phyloP scores from a whole-genome alignment of 495 filamentous ascomycete genomes.

The Jackrogersella minutella region DNA sequence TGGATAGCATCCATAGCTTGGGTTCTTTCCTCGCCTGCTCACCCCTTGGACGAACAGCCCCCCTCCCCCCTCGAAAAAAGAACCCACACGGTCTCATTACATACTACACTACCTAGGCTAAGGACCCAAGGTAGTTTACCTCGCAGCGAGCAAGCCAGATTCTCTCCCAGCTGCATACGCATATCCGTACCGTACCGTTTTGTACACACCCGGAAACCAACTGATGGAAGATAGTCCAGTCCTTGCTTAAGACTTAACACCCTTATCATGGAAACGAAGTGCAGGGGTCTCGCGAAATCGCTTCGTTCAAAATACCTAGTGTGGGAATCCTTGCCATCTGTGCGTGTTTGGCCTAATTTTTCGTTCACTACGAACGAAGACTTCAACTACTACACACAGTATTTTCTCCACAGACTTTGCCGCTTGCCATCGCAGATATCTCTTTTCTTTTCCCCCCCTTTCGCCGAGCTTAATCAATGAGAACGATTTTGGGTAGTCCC shows the following conservation, averaged over 20 bases:
- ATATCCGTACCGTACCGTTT: constrained; percentile 22
- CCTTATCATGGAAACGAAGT: constrained; percentile 37
- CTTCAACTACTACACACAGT: constrained; percentile 29
- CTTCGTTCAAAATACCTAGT: constrained; percentile 17
- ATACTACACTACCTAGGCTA: background rate
- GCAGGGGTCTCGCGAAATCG: constrained; percentile 34
- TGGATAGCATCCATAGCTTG: constrained; percentile 21
- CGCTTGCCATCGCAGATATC: constrained; percentile 31
- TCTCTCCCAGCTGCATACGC: constrained; percentile 11
- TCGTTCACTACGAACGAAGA: constrained; percentile 4
- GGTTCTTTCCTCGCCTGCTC: constrained; percentile 21
- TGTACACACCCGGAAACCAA: constrained; percentile 31
- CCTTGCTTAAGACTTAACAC: constrained; percentile 25
- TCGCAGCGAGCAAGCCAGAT: constrained; percentile 4
- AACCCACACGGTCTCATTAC: constrained; percentile 27
- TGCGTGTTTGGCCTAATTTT: constrained; percentile 30
- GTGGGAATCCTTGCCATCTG: constrained; percentile 35
- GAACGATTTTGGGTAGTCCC: constrained; percentile 14
- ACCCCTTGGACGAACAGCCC: constrained; percentile 21
- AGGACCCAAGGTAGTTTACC: constrained; percentile 13
- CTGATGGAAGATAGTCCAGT: constrained; percentile 15
- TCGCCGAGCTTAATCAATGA: constrained; percentile 26
- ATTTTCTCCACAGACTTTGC: constrained; percentile 32
- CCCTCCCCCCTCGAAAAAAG: constrained; percentile 22
- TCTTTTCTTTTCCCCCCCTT: constrained; percentile 31